A percentile compares a stretch with the other conserved stretches of the same genome.
These are phyloP conservation scores for Fusarium sp. DNA, from an alignment of 2,329 filamentous ascomycete genomes.

Conservation along the genomic window DNA sequence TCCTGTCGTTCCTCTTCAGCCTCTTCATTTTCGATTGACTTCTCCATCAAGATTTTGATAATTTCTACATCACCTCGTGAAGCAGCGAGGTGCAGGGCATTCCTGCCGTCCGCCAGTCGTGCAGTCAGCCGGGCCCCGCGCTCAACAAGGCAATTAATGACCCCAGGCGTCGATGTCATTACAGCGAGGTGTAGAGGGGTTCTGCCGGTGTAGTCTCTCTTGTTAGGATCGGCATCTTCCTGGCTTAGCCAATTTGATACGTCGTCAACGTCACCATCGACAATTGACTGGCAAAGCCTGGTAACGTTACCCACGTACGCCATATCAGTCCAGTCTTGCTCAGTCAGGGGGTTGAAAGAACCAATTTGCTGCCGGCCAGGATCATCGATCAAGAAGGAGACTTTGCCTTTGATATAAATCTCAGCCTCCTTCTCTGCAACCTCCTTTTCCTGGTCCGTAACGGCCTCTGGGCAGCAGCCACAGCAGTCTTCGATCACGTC, in stretches of 20 bases:
- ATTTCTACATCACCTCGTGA: conserved; percentile 74
- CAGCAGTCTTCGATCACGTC: conserved; percentile 86
- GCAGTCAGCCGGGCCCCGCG: conserved; percentile 77
- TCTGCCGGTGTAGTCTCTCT: conserved; percentile 80
- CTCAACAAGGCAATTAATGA: conserved; percentile 77
- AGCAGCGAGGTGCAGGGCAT: conserved; percentile 84
- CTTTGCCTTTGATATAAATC: conserved; percentile 77
- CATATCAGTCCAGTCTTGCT: conserved; percentile 91
- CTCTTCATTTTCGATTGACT: conserved; percentile 78
- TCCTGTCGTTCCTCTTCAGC: conserved; percentile 69
- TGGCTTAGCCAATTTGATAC: conserved; percentile 76
- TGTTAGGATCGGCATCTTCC: conserved; percentile 75
- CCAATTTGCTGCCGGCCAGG: conserved; percentile 78
- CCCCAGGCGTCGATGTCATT: conserved; percentile 71
- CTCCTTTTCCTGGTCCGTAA: conserved; percentile 76
- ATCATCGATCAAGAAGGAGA: conserved; percentile 81
- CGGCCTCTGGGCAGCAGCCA: conserved; percentile 76
- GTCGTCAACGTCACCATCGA: conserved; percentile 75
- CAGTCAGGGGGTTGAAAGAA: conserved; percentile 81
- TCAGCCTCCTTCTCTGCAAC: conserved; percentile 76
- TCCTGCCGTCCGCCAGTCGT: conserved; percentile 80
- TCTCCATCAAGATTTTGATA: conserved; percentile 75
- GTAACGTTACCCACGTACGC: conserved; percentile 85
- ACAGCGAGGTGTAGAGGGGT: conserved; percentile 82
- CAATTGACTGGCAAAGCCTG: conserved; percentile 81